Evolutionary conservation across 352 stramenopile genomes (phyloP).

Genomic region (Elongisporangium anandrum): DNA sequence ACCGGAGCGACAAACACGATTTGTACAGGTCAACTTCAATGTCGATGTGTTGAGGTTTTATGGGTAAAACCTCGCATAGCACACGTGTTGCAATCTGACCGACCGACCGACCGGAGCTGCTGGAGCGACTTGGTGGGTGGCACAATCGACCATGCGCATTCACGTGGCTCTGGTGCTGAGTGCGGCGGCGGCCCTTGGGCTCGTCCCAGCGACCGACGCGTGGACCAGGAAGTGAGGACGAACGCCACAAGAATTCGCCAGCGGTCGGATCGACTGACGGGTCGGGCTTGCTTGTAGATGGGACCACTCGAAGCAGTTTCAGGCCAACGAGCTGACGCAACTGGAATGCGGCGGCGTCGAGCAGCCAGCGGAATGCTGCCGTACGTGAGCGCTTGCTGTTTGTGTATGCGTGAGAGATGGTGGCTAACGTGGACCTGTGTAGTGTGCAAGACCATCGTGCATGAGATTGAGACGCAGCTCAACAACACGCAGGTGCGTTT

Average conservation of each 20-base stretch:
- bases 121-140: constrained; percentile 8
- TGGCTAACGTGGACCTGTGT: background rate
- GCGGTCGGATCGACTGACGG: background rate
- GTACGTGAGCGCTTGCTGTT: constrained; percentile 22
- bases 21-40: constrained; percentile 2
- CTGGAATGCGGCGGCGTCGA: constrained; percentile 57
- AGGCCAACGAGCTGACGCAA: constrained; percentile 46
- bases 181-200: constrained; percentile 4
- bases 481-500: constrained; percentile 55
- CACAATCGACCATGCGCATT: background rate
- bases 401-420: background rate
- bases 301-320: constrained; percentile 80
- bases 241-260: background rate
- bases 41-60: constrained; percentile 4
- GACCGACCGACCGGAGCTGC: background rate
- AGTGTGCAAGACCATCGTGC: constrained; percentile 84
- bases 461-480: constrained; percentile 76
- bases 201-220: constrained; percentile 18
- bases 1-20: background rate
- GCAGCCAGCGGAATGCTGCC: constrained; percentile 64
- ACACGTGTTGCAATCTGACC: background rate
- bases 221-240: constrained; percentile 50
- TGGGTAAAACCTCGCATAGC: background rate
- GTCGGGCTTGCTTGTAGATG: constrained; percentile 27
- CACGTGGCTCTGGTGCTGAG: constrained; percentile 6